phyloP scores from a whole-genome alignment of 2,329 filamentous ascomycete genomes.

The Beauveria medogensis region DNA sequence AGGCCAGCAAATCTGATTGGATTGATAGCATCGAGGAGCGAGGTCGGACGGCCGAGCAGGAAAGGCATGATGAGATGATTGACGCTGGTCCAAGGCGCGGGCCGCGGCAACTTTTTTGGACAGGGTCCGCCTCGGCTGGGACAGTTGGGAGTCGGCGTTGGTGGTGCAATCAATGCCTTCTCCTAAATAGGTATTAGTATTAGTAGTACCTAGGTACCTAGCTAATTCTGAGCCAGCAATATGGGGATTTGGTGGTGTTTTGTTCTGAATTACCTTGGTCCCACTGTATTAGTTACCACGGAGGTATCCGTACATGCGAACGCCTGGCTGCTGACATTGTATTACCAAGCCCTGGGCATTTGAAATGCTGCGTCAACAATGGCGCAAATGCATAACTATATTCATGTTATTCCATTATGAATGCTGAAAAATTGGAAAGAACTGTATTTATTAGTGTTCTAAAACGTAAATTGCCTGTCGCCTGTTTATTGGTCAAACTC shows the following conservation, averaged over 20 bases:
- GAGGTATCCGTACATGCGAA: not conserved
- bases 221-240: too few relatives aligned
- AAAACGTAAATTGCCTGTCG: too few relatives aligned
- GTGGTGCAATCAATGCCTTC: not conserved
- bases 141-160: not conserved
- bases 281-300: too few relatives aligned
- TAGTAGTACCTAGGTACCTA: not conserved
- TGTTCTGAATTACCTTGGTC: too few relatives aligned
- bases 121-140: constrained; percentile 3
- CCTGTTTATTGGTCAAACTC: too few relatives aligned
- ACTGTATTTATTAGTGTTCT: too few relatives aligned
- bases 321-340: not conserved
- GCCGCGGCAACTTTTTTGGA: constrained; percentile 4
- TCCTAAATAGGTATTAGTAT: too few relatives aligned
- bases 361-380: not conserved
- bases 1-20: not conserved
- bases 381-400: not conserved
- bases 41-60: not conserved
- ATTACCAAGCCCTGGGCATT: not conserved
- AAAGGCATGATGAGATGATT: not conserved
- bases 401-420: too few relatives aligned
- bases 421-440: too few relatives aligned
- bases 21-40: not conserved
- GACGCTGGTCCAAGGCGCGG: not conserved
- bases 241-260: too few relatives aligned